Base-by-base conservation (phyloP, 1,284 basidiomycete genomes). In the Cutaneotrichosporon curvatum region DNA sequence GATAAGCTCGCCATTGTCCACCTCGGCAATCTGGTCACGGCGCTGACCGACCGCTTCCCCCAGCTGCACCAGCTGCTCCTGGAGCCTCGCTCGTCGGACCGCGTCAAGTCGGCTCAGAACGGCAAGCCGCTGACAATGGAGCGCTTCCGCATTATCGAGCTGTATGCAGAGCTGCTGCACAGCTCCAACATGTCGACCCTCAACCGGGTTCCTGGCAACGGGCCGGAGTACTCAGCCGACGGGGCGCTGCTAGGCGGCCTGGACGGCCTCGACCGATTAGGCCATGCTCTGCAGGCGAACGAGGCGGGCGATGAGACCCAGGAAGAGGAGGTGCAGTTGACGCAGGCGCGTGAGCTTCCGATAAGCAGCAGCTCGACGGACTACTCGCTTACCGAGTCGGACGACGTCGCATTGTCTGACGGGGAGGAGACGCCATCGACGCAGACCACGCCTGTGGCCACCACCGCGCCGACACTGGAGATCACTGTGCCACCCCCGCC, bases 111-210 rank as follows among this genome's bases (percentile, higher is more conserved):
- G 0, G 84, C 85, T 0, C 75, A 84, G 18, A 83, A 84, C 5
- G 67, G 75, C 9, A 79, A 78, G 1, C 91, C 94, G 0, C 79
- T 99, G 28, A 96, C 94, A 0, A 83, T 94, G 57, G 95, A 97
- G 67, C 82, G 95, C 5, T 96, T 92, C 71, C 82, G 94, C n/a
- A 89, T 98, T 62, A 87, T 90, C 66, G 95, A 99, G 71, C 78
- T 99, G 8, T 94, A 95, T 60, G 95, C 94, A 16, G 95, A 99
- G 69, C 79, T 98, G 14, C 74, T 98, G 14, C 95, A 99, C 66
- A 95, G 90, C 68, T 98, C 94, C 14, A 98, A 97, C 65, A 97
- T 99, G 94, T 83, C 86, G 2, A 79, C 97, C 14, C 76, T 98
- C 31, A 98, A 98, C 65, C 86, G 95, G 4, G 68, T 78, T 0